phyloP scores from a whole-genome alignment of 208 protist genomes.

The Acanthamoeba lugdunensis region DNA sequence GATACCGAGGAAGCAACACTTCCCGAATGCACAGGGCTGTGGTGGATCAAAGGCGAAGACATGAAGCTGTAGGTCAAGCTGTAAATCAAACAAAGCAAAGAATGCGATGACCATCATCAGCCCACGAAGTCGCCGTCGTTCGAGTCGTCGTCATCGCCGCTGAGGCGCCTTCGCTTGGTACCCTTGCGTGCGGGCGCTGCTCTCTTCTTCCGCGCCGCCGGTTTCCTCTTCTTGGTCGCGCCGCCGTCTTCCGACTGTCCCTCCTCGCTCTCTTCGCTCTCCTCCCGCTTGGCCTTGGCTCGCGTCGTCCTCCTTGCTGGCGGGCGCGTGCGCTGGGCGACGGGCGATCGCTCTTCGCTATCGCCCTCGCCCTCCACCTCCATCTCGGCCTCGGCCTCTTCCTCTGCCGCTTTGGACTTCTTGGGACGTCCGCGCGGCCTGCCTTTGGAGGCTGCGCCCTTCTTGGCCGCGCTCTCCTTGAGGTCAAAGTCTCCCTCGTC shows the following conservation, averaged over 20 bases:
- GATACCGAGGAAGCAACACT: conserved; percentile 9
- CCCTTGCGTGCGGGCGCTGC: background rate
- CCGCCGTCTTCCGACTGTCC: background rate
- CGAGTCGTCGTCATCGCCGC: background rate
- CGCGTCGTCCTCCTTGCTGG: background rate
- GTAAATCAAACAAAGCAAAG: background rate
- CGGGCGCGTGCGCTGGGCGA: background rate
- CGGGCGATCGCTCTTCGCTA: background rate
- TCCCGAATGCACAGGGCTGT: conserved; percentile 41
- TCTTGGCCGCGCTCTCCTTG: conserved; percentile 26
- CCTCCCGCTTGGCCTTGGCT: background rate
- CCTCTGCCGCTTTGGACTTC: background rate
- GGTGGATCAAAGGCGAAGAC: conserved; percentile 16
- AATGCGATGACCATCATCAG: background rate
- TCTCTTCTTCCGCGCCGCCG: background rate
- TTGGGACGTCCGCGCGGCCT: background rate
- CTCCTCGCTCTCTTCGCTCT: conserved; percentile 31
- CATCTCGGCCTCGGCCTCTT: conserved; percentile 20
- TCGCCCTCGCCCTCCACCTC: conserved; percentile 31
- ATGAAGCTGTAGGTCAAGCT: background rate
- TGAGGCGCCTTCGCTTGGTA: background rate
- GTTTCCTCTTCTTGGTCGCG: background rate
- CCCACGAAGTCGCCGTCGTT: background rate
- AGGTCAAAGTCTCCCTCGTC: conserved; percentile 69
- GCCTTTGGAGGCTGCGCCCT: background rate